phyloP scores from a whole-genome alignment of 768 basidiomycete genomes.

The Mrakia gelida region DNA sequence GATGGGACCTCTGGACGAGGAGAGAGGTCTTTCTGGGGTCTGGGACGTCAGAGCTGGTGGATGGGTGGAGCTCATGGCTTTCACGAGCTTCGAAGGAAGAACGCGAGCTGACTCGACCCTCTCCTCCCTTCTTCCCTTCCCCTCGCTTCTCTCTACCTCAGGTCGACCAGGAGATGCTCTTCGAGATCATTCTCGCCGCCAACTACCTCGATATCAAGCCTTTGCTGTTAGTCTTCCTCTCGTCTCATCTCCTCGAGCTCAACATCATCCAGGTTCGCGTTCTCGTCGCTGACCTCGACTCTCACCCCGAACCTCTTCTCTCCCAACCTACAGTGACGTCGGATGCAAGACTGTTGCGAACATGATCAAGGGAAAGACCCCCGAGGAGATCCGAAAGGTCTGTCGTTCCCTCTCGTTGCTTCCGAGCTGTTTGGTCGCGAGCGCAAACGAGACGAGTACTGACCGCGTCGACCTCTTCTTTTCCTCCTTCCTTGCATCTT shows the following conservation, averaged over 20 bases:
- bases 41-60: too few relatives aligned
- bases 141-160: slow-evolving; percentile 23
- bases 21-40: too few relatives aligned
- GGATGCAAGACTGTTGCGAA: slow-evolving; percentile 99
- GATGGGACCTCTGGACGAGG: too few relatives aligned
- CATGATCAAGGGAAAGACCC: slow-evolving; percentile 99
- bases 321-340: slow-evolving; percentile 61
- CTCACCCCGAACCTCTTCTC: too few relatives aligned
- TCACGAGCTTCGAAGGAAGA: background rate
- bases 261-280: background rate
- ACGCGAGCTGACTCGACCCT: background rate
- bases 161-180: slow-evolving; percentile 99
- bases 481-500: background rate
- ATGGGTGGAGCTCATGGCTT: background rate
- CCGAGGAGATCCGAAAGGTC: slow-evolving; percentile 53
- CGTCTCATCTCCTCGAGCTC: background rate
- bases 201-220: slow-evolving; percentile 99
- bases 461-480: background rate
- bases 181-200: slow-evolving; percentile 98
- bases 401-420: background rate
- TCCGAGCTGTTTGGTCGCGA: background rate
- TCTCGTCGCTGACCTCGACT: background rate
- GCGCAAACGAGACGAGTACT: background rate
- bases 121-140: background rate
- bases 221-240: slow-evolving; percentile 63